Percentiles rank a stretch among this genome's conserved stretches.
These are phyloP conservation scores for Tricholomella constricta DNA, from an alignment of 768 basidiomycete species.

Conservation along the genomic window DNA sequence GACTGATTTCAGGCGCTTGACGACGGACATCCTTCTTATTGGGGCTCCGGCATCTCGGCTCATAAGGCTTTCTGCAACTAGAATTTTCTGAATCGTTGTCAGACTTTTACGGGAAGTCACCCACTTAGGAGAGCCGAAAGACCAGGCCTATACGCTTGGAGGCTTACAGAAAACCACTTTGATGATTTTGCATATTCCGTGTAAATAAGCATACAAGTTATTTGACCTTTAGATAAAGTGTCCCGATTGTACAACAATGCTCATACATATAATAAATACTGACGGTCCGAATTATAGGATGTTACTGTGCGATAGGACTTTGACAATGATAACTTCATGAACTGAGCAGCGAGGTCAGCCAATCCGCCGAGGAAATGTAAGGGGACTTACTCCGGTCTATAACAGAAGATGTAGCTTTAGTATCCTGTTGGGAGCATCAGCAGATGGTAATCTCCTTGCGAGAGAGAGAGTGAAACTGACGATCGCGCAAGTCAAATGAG, in stretches of 20 bases:
- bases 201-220: neutral
- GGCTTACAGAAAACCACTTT: no score
- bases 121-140: no score
- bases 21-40: no score
- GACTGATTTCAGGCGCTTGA: no score
- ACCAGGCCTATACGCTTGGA: no score
- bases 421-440: constrained; percentile 35
- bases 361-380: neutral
- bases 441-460: constrained; percentile 2
- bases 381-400: constrained; percentile 46
- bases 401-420: constrained; percentile 46
- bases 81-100: no score
- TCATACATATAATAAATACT: neutral
- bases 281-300: constrained; percentile 29
- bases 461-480: constrained; percentile 37
- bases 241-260: neutral
- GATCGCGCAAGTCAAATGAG: constrained; percentile 60
- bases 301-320: constrained; percentile 33
- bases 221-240: neutral
- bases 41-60: no score
- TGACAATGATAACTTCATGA: constrained; percentile 37
- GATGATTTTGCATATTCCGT: no score
- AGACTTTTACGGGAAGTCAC: no score
- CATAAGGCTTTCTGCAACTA: no score
- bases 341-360: constrained; percentile 22